These are phyloP conservation scores for Fusarium sp. DNA, from an alignment of 2,329 filamentous ascomycete species.

Conservation along the genomic window DNA sequence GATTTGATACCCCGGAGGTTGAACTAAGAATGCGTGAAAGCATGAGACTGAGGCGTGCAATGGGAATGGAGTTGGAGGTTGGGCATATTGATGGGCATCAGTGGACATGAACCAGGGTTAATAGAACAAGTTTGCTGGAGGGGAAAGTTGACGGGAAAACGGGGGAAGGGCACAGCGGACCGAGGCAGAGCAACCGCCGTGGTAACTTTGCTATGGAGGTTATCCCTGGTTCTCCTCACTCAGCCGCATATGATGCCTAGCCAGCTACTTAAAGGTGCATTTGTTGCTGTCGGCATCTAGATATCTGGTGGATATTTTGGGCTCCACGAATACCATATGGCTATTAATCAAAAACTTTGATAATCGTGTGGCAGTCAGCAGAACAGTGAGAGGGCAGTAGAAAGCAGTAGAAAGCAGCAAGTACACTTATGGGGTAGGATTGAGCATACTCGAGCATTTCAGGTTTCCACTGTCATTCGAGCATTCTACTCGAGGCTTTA, in stretches of 20 bases:
- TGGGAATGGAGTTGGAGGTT: conserved; percentile 26
- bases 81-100: conserved; percentile 18
- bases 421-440: too few relatives aligned
- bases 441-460: too few relatives aligned
- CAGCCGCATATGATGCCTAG: neutral
- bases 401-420: neutral
- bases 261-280: neutral
- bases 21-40: conserved; percentile 8
- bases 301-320: neutral
- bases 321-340: neutral
- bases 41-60: neutral
- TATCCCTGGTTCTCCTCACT: neutral
- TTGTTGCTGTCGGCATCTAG: neutral
- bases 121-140: conserved; percentile 1
- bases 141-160: conserved; percentile 1
- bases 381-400: neutral
- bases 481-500: conserved; percentile 21
- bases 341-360: neutral
- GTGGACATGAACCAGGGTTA: conserved; percentile 9
- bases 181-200: conserved; percentile 10
- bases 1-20: conserved; percentile 29
- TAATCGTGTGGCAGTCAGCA: neutral
- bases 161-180: conserved; percentile 7
- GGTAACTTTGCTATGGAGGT: conserved; percentile 10
- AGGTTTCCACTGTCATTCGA: neutral